Percentiles rank a stretch among this genome's conserved stretches.
Conservation (phyloP, 2,329 filamentous ascomycete species). For the Arthrobotrys pseudoclavata region DNA sequence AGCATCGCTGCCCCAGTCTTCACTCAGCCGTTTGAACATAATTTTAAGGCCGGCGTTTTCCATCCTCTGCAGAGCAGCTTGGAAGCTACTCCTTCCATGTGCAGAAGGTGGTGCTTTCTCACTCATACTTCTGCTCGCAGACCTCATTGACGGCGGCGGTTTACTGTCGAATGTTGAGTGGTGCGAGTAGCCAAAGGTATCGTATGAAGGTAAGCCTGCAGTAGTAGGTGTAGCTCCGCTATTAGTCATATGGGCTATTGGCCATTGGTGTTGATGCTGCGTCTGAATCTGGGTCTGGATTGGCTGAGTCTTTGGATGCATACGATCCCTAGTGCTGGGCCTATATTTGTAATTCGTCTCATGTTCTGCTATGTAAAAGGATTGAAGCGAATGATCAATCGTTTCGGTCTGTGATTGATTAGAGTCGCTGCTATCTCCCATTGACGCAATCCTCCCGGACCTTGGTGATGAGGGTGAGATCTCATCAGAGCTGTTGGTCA, state of each 20-base stretch:
- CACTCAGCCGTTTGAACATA: slow-evolving; percentile 60
- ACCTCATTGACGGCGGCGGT: slow-evolving; percentile 26
- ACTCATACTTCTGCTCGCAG: slow-evolving; percentile 37
- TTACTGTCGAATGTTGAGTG: slow-evolving; percentile 30
- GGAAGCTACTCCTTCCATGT: slow-evolving; percentile 44
- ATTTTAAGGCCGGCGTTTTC: slow-evolving; percentile 60
- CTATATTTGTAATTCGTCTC: slow-evolving; percentile 56
- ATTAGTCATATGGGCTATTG: slow-evolving; percentile 3
- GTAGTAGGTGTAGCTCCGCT: slow-evolving; percentile 28
- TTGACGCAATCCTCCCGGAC: slow-evolving; percentile 41
- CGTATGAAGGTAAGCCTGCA: slow-evolving; percentile 49
- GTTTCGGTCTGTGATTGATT: slow-evolving; percentile 41
- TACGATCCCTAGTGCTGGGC: slow-evolving; percentile 36
- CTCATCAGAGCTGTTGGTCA: slow-evolving; percentile 26
- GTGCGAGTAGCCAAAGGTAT: slow-evolving; percentile 34
- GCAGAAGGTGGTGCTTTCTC: slow-evolving; percentile 33
- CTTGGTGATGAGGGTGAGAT: slow-evolving; percentile 37
- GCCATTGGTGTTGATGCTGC: not conserved
- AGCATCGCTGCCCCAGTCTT: slow-evolving; percentile 56
- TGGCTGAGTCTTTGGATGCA: slow-evolving; percentile 22
- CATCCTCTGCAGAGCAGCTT: slow-evolving; percentile 54
- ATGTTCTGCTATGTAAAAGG: slow-evolving; percentile 57
- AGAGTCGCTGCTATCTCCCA: slow-evolving; percentile 38
- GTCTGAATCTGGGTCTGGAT: slow-evolving; percentile 36
- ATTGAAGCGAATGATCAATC: slow-evolving; percentile 51